phyloP scores from a whole-genome alignment of 306 rosid genomes.

The Inga laurina region DNA sequence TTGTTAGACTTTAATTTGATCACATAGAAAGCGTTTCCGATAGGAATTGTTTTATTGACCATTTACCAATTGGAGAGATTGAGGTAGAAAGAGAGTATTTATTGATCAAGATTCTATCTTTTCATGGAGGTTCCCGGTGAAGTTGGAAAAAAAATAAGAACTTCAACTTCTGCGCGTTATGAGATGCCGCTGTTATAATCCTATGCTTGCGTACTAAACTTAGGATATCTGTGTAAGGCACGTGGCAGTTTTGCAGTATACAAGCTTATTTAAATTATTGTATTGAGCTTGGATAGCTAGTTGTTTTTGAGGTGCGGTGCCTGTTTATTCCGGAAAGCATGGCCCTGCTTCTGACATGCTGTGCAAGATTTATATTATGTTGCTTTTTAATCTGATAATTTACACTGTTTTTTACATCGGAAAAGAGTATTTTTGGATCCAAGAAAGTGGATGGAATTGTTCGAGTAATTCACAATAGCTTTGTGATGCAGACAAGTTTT shows the following conservation, averaged over 20 bases:
- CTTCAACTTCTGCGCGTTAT: not conserved
- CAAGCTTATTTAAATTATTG: too few relatives aligned
- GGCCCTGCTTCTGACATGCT: not conserved
- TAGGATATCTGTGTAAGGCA: too few relatives aligned
- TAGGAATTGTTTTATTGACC: not conserved
- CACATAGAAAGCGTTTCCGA: not conserved
- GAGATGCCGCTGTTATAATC: not conserved
- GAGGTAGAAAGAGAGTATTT: not conserved
- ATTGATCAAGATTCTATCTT: not conserved
- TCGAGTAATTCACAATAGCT: conserved; percentile 4
- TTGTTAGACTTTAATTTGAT: conserved; percentile 2
- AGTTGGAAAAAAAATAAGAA: not conserved
- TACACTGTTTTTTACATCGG: not conserved
- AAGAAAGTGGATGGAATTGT: not conserved
- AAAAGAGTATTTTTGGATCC: not conserved
- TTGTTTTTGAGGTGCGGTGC: too few relatives aligned
- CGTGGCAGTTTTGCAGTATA: not conserved
- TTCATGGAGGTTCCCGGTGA: not conserved
- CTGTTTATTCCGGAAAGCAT: too few relatives aligned
- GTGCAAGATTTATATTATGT: not conserved
- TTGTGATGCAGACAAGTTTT: conserved; percentile 72
- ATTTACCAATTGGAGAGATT: not conserved
- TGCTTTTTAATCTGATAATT: not conserved
- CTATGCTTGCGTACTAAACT: not conserved
- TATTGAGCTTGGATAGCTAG: too few relatives aligned